Base-by-base conservation (phyloP, 108 stramenopile species). In the Cylindrotheca fusiformis region DNA sequence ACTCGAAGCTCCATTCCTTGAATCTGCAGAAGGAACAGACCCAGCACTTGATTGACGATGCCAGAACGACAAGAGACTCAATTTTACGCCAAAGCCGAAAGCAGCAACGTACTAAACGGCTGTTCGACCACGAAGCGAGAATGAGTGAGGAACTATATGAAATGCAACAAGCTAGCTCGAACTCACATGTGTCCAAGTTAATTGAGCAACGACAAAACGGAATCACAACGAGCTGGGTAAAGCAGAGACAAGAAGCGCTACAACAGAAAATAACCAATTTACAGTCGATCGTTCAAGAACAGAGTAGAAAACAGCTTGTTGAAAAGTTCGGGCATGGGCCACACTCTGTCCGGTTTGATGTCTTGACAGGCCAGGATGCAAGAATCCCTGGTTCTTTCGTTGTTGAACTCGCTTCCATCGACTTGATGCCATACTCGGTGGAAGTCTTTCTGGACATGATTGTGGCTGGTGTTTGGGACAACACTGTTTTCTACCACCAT, bases 381-480 rank as follows among this genome's bases (percentile, higher is more conserved):
- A 31, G 49, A 51, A 25, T 55, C 53, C 19, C 56, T n/a, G 36
- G 32, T 17, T 47, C 60, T 12, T 79, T 90, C 44, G 58, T 80
- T 10, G 57, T 90, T 24, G 79, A 87, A 65, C 47, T 85, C 50
- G 85, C 85, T 22, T 72, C 82, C 1, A 18, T 87, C 5, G 65
- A 77, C 45, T 25, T 66, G 10, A 79, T 95, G 77, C 90, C 94
- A 19, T 82, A 90, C 62, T 58, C 88, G 0, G 79, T 91, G 0
- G 76, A 77, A 50, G 72, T 74, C 27, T 95, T 95, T 63, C 64
- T 95, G 52, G 79, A 90, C 22, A 74, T 88, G 75, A 78, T 91
- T 2, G 49, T 62, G 3, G 58, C 64, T 18, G 64, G 76, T 20
- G 18, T 84, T 0, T 91, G 86, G 82, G 74, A 84, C 69, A 75